phyloP scores from a whole-genome alignment of 805 yeast species.

The Cephaloascus albidus region DNA sequence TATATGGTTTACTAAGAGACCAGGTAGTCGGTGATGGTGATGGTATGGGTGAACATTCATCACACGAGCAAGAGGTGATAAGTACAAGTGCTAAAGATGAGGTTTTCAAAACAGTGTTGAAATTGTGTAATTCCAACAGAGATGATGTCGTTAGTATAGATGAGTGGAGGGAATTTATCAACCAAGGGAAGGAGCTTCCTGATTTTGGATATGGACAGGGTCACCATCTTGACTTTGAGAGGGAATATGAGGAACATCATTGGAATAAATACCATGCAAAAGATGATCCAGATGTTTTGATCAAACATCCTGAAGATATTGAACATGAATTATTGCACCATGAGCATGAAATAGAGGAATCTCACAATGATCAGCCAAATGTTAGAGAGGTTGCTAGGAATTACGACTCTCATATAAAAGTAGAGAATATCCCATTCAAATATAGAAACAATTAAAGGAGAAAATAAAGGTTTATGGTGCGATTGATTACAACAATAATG shows the following conservation, averaged over 20 bases:
- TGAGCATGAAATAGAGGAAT: slow-evolving; percentile 72
- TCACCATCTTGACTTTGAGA: slow-evolving; percentile 89
- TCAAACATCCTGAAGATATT: slow-evolving; percentile 80
- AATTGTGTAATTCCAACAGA: slow-evolving; percentile 51
- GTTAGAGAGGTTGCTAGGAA: slow-evolving; percentile 20
- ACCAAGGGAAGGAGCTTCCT: slow-evolving; percentile 66
- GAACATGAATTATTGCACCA: slow-evolving; percentile 83
- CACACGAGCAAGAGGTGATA: slow-evolving; percentile 41
- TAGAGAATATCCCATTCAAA: slow-evolving; percentile 27
- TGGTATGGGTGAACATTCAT: slow-evolving; percentile 75
- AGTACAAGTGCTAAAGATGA: slow-evolving; percentile 44
- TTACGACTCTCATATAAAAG: slow-evolving; percentile 24
- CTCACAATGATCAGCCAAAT: slow-evolving; percentile 19
- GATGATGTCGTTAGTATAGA: slow-evolving; percentile 58
- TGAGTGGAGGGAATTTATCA: slow-evolving; percentile 61
- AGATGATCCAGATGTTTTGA: slow-evolving; percentile 71
- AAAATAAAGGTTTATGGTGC: too few species aligned
- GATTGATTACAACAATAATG: too few species aligned
- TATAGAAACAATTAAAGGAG: too few species aligned
- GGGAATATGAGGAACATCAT: slow-evolving; percentile 90
- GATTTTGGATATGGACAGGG: slow-evolving; percentile 93
- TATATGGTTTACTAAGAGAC: slow-evolving; percentile 72
- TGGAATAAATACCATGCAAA: slow-evolving; percentile 78
- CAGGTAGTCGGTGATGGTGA: slow-evolving; percentile 80
- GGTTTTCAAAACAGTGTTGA: slow-evolving; percentile 47